These are phyloP conservation scores for Teunomyces lycoperdinae DNA, from an alignment of 805 yeast species.

Conservation along the genomic window DNA sequence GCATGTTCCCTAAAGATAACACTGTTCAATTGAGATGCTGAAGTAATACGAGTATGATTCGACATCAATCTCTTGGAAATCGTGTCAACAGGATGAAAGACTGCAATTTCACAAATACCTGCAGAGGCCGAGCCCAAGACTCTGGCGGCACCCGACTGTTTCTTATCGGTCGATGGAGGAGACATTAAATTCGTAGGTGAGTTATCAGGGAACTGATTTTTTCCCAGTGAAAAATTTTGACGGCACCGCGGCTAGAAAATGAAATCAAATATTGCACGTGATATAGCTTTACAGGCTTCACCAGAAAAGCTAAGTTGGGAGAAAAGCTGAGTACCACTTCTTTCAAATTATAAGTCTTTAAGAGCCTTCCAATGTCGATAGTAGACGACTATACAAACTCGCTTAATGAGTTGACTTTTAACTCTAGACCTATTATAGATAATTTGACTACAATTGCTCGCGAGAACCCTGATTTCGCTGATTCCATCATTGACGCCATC, in stretches of 20 bases:
- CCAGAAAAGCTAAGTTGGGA: no score
- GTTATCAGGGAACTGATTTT: neutral
- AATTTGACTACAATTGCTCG: slow-evolving; percentile 81
- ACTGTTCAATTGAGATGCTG: slow-evolving; percentile 64
- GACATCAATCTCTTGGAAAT: slow-evolving; percentile 94
- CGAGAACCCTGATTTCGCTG: slow-evolving; percentile 76
- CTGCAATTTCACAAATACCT: slow-evolving; percentile 93
- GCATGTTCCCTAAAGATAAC: slow-evolving; percentile 89
- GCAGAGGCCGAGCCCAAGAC: slow-evolving; percentile 98
- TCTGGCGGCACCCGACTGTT: slow-evolving; percentile 86
- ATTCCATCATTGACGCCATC: slow-evolving; percentile 71
- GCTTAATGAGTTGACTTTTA: slow-evolving; percentile 75
- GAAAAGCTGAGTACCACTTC: no score
- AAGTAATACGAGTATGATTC: slow-evolving; percentile 66
- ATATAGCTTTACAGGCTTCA: neutral
- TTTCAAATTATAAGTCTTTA: no score
- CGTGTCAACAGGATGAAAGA: slow-evolving; percentile 98
- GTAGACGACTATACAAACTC: slow-evolving; percentile 64
- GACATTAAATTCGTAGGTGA: slow-evolving; percentile 24
- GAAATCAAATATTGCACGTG: neutral
- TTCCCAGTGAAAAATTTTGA: slow-evolving; percentile 8
- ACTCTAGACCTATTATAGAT: slow-evolving; percentile 86
- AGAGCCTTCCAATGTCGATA: slow-evolving; percentile 1
- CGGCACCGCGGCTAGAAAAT: slow-evolving; percentile 9
- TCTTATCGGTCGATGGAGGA: slow-evolving; percentile 57